Evolutionary conservation across 2,329 filamentous ascomycete species (phyloP), one percentile per base, ranked within the genome.

Genomic region (Teratosphaeria gauchensis): DNA sequence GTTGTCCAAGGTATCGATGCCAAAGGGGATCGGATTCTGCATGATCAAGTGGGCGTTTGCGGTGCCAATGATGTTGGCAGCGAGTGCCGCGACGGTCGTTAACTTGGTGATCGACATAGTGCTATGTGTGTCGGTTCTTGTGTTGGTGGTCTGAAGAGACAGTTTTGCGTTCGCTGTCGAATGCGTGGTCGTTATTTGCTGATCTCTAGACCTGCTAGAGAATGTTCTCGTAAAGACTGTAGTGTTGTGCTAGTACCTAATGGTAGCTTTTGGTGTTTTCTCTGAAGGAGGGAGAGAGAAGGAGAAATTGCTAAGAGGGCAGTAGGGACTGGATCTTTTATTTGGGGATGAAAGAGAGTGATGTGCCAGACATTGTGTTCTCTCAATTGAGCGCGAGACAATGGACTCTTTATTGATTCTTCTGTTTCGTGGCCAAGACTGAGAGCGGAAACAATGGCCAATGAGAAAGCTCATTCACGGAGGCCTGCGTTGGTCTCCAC

Each of bases 21-120:
- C 75, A 61, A 84, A 95, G 0, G 90, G 90, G 12, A 80, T 73
- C 0, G 92, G 92, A 9, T 74, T 78, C 58, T 67, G 74, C 81
- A 96, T 86, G 38, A 82, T 76, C 81, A 96, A 88, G 73, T 97
- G 92, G 51, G 85, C 88, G 55, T 82, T 81, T 66, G 79, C 82
- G 55, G 81, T 32, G 38, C 57, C 38, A n/a, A 55, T 42, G 31
- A 68, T 55, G 52, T 54, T 51, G 80, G 80, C 71, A 72, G 68
- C 54, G 69, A 64, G 54, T 24, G 61, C 11, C 55, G 58, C 56
- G 30, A 56, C 54, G 58, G 56, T 58, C 32, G 48, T 24, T 55
- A 51, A 57, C 55, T 58, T 66, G 51, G 56, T 64, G 54, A 58
- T 52, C 53, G 57, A 56, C 31, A 52, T 61, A 12, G 55, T 61